A percentile compares a stretch with the other conserved stretches of the same genome.
These are phyloP conservation scores for Spirogloea muscicola DNA, from an alignment of 139 green algal genomes.

Conservation along the genomic window DNA sequence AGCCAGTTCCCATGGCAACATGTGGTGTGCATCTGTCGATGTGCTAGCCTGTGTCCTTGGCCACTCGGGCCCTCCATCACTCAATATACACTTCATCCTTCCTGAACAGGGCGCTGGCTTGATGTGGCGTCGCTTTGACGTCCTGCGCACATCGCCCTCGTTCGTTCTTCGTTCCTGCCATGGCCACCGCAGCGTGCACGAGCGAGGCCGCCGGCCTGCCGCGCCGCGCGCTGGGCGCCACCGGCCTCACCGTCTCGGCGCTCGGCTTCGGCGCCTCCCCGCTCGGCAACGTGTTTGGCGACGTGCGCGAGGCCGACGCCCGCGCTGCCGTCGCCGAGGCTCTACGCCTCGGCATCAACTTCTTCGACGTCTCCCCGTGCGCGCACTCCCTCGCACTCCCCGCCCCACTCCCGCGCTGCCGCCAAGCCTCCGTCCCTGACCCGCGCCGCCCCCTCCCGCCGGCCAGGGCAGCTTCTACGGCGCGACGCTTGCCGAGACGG, in stretches of 20 bases:
- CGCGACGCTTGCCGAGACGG: slow-evolving; percentile 70
- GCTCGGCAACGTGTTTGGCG: slow-evolving; percentile 76
- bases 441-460: too few species aligned
- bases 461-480: slow-evolving; percentile 86
- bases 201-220: too few species aligned
- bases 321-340: slow-evolving; percentile 72
- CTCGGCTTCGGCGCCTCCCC: slow-evolving; percentile 88
- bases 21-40: too few species aligned
- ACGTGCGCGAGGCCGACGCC: slow-evolving; percentile 64
- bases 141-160: too few species aligned
- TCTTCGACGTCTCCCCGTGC: slow-evolving; percentile 88
- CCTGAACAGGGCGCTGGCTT: too few species aligned
- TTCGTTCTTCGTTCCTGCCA: too few species aligned
- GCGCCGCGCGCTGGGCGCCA: slow-evolving; percentile 66
- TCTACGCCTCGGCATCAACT: slow-evolving; percentile 82
- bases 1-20: too few species aligned
- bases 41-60: too few species aligned
- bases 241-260: slow-evolving; percentile 79
- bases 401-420: neutral
- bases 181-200: too few species aligned
- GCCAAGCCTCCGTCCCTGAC: neutral
- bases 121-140: too few species aligned
- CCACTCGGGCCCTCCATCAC: too few species aligned
- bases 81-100: too few species aligned
- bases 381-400: neutral